Conservation (phyloP, 192 early-diverging fungal species). For the Bifiguratus adelaidae region DNA sequence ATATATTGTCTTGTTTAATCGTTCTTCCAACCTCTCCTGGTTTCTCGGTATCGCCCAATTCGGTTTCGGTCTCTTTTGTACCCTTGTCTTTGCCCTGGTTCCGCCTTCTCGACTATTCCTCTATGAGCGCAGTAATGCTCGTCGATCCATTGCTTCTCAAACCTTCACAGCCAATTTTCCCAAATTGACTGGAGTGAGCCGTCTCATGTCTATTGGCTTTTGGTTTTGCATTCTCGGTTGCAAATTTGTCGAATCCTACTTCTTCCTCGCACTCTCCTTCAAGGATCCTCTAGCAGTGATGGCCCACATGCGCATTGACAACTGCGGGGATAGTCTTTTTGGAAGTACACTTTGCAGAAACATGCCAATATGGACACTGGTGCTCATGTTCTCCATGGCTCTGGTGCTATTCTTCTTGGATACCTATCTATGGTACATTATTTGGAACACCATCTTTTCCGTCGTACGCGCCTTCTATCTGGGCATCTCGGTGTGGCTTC, state of each 20-base stretch:
- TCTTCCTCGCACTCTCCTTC: conserved; percentile 73
- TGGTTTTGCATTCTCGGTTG: conserved; percentile 64
- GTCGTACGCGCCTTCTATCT: conserved; percentile 65
- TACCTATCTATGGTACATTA: conserved; percentile 83
- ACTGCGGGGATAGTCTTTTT: conserved; percentile 51
- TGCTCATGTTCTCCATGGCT: conserved; percentile 65
- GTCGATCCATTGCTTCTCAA: conserved; percentile 29
- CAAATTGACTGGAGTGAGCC: conserved; percentile 49
- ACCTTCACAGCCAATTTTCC: conserved; percentile 70
- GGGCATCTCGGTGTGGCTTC: conserved; percentile 73
- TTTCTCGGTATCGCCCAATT: conserved; percentile 58
- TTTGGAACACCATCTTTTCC: conserved; percentile 76
- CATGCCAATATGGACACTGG: conserved; percentile 57
- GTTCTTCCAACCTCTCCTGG: conserved; percentile 31
- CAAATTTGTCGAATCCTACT: conserved; percentile 76
- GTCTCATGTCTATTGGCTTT: conserved; percentile 54
- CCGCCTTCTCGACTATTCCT: conserved; percentile 53
- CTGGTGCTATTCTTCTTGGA: conserved; percentile 72
- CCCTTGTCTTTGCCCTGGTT: conserved; percentile 52
- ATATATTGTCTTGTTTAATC: conserved; percentile 36
- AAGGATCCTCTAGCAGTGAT: conserved; percentile 59
- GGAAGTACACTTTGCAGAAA: conserved; percentile 45
- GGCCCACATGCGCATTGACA: conserved; percentile 27
- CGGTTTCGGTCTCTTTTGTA: conserved; percentile 52
- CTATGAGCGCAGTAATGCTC: conserved; percentile 13